Conservation (phyloP, 352 stramenopile genomes). For the Detonula confervacea region DNA sequence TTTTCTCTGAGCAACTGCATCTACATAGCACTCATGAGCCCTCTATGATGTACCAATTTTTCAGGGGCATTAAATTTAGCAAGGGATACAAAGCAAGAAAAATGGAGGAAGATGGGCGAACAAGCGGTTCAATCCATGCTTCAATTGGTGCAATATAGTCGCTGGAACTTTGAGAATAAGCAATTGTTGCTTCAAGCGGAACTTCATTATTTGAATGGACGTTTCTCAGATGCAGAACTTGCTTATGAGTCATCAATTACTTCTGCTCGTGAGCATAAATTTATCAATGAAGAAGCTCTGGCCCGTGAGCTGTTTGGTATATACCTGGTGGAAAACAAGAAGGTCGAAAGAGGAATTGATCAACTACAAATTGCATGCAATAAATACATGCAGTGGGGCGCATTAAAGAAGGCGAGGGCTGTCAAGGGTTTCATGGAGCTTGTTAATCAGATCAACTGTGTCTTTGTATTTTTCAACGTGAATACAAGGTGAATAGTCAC, state of each 20-base stretch:
- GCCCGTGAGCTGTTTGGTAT: constrained; percentile 44
- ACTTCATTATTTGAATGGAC: constrained; percentile 29
- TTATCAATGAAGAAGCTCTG: constrained; percentile 37
- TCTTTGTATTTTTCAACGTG: too few relatives aligned
- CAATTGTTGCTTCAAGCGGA: constrained; percentile 27
- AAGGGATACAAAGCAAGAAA: too few relatives aligned
- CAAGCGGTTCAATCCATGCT: too few relatives aligned
- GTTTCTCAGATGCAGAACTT: constrained; percentile 12
- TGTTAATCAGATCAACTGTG: too few relatives aligned
- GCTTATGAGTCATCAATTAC: constrained; percentile 24
- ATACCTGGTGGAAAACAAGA: constrained; percentile 18
- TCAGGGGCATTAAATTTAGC: too few relatives aligned
- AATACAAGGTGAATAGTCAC: too few relatives aligned
- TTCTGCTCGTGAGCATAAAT: constrained; percentile 35
- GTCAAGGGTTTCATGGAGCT: constrained; percentile 8
- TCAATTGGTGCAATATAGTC: too few relatives aligned
- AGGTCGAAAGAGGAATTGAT: constrained; percentile 3
- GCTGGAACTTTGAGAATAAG: constrained; percentile 32
- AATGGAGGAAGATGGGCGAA: too few relatives aligned
- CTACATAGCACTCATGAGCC: too few relatives aligned
- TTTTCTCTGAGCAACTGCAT: too few relatives aligned
- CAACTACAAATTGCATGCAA: constrained; percentile 12
- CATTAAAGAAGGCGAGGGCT: constrained; percentile 23
- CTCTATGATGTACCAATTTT: too few relatives aligned
- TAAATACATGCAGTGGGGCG: constrained; percentile 34